Base-by-base conservation (phyloP, 2,329 filamentous ascomycete genomes). In the Colletotrichum noveboracense region DNA sequence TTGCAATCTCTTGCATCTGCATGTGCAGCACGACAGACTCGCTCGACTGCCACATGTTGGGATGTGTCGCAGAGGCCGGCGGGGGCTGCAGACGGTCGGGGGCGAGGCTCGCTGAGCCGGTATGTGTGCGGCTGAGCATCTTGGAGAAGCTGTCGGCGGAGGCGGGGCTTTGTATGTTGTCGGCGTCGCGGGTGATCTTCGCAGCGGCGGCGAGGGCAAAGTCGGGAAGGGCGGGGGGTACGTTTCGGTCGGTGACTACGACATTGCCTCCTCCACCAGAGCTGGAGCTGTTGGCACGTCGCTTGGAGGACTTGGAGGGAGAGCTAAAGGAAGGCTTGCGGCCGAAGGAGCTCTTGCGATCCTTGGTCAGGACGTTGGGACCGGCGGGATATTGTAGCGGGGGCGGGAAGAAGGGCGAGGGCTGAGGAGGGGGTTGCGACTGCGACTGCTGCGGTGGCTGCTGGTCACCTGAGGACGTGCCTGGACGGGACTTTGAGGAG, bases 1-100 rank as follows among this genome's bases (percentile, higher is more conserved):
- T 93, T 48, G 95, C 94, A 80, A 95, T 91, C 76, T 98, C 96
- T 74, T 96, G 94, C 76, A 99, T 90, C 79, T 93, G 92, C 78
- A 90, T 88, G 76, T 91, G 87, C 34, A 91, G 82, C n/a, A 88
- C 83, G 18, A 84, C 84, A 36, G 85, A 84, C 82, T 92, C 90
- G 75, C 84, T 86, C 78, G 85, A 85, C 78, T 86, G 83, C 74
- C 74, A 76, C 65, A 76, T 36, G 28, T 76, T 76, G 32, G 74
- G 74, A 61, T 76, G 70, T 55, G 82, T 77, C n/a, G 79, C 78
- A 16, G 80, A 72, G 55, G 77, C 36, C 66, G 7, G 80, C 77
- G 77, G 81, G 76, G 79, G 83, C 70, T 77, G 83, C 79, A 83
- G 79, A 60, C 79, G 78, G 62, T 71, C 75, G 65, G 69, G 58